A percentile compares a stretch with the other conserved stretches of the same genome.
Evolutionary conservation across 2,329 filamentous ascomycete genomes (phyloP).

Genomic region (Penicillium sp.): DNA sequence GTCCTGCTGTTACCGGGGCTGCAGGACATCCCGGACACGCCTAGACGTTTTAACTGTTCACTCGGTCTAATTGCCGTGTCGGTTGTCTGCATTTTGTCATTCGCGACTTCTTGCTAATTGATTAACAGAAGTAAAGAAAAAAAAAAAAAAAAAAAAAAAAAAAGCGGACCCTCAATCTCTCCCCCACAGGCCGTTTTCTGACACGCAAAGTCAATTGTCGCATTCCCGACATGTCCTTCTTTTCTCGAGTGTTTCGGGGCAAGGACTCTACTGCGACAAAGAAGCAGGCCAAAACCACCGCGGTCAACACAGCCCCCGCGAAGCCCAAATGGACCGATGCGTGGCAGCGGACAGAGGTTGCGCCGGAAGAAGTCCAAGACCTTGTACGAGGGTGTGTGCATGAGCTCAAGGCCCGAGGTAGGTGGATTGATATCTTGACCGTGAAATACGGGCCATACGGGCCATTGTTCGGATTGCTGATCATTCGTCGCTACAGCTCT

Average conservation of each 20-base stretch:
- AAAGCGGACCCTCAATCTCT: conserved; percentile 8
- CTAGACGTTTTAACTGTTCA: conserved; percentile 6
- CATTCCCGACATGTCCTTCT: conserved; percentile 51
- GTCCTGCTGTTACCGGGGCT: conserved; percentile 22
- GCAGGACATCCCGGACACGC: conserved; percentile 26
- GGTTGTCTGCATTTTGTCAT: conserved; percentile 13
- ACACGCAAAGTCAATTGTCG: conserved; percentile 17
- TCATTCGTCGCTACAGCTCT: conserved; percentile 60
- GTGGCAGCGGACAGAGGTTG: conserved; percentile 77
- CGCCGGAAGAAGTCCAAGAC: conserved; percentile 88
- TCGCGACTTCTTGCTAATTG: conserved; percentile 13
- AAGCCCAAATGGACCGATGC: conserved; percentile 86
- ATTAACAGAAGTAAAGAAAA: conserved; percentile 2
- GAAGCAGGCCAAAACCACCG: conserved; percentile 53
- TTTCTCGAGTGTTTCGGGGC: conserved; percentile 67
- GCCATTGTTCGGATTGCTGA: conserved; percentile 33
- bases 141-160: conserved; percentile 11
- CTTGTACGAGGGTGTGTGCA: conserved; percentile 79
- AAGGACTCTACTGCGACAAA: conserved; percentile 70
- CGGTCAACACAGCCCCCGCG: conserved; percentile 55
- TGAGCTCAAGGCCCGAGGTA: conserved; percentile 94
- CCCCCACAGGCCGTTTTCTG: conserved; percentile 6
- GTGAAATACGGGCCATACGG: conserved; percentile 18
- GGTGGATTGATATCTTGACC: conserved; percentile 36
- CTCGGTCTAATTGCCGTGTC: conserved; percentile 13